phyloP scores from a whole-genome alignment of 495 filamentous ascomycete species.

The Annulohypoxylon nitens region DNA sequence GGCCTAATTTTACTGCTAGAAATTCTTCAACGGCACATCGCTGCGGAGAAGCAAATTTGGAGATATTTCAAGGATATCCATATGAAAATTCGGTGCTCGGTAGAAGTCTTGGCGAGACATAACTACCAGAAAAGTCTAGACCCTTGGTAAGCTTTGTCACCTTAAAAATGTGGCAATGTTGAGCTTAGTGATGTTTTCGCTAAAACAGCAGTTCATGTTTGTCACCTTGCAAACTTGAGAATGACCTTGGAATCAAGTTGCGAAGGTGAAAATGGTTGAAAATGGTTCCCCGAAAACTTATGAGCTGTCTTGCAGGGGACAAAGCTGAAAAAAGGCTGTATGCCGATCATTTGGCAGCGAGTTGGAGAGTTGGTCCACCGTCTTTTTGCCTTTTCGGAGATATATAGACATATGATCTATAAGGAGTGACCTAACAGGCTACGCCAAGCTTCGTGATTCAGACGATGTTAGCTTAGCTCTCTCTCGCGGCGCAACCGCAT shows the following conservation, averaged over 20 bases:
- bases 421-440: conserved; percentile 28
- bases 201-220: conserved; percentile 1
- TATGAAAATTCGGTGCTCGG: conserved; percentile 43
- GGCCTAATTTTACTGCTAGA: conserved; percentile 31
- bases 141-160: background rate
- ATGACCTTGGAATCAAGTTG: background rate
- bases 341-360: conserved; percentile 32
- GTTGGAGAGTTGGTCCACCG: conserved; percentile 24
- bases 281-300: conserved; percentile 7
- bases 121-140: conserved; percentile 5
- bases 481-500: conserved; percentile 12
- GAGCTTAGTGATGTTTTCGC: conserved; percentile 7
- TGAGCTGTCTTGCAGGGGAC: conserved; percentile 12
- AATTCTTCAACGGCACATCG: conserved; percentile 38
- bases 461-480: conserved; percentile 23
- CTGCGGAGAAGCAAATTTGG: conserved; percentile 44
- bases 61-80: conserved; percentile 31
- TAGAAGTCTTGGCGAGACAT: conserved; percentile 37
- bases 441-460: conserved; percentile 29
- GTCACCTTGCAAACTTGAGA: conserved; percentile 3
- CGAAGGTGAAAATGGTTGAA: background rate
- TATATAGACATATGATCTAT: conserved; percentile 41
- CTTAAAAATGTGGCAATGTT: conserved; percentile 1
- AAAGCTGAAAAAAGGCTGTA: conserved; percentile 28
- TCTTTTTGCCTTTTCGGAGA: conserved; percentile 13